Evolutionary conservation across 306 rosid species (phyloP), one percentile per base, ranked within the genome.

Genomic region (Pachyrhizus erosus): DNA sequence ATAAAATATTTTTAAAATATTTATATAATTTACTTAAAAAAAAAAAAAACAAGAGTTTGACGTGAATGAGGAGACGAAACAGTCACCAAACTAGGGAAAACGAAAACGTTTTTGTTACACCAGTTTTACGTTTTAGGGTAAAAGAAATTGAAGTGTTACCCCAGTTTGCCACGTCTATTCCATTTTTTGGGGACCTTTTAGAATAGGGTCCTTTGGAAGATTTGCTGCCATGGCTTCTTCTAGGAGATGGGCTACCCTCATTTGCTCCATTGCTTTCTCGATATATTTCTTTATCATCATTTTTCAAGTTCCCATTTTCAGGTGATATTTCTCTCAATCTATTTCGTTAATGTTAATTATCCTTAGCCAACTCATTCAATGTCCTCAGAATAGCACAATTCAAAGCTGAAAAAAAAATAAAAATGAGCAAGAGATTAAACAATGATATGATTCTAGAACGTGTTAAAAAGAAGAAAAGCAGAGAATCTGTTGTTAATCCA

Each of bases 301-400:
- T 80, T 83, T 89, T 74, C 98, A 95, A 85, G 65, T 93, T 71
- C 98, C 97, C 70, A 87, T 95, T 86, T 95, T 93, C 95, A 93
- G 98, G 98, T 93, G 85, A 12, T 15, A n/a, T 70, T 51, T 29
- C 24, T 21, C 57, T 78, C 37, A 20, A 27, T 46, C 29, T 17
- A 3, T 58, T 21, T 54, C 14, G 24, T 62, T 26, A 0, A 82
- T 76, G n/a, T n/a, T n/a, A 9, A 57, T 23, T 18, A 14, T 40
- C 31, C 70, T 15, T 49, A 12, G 1, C n/a, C 34, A 1, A 9
- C 2, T 31, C 54, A 9, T 37, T 69, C 29, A 23, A 48, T 64
- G 0, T 46, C 20, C 31, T 33, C 0, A 33, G 23, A 23, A 40
- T 33, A 72, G 4, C 64, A 57, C 64, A 23, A 51, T 34, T 31